Evolutionary conservation across 192 early-diverging fungal genomes (phyloP).

Genomic region (Backusella liffmaniae): DNA sequence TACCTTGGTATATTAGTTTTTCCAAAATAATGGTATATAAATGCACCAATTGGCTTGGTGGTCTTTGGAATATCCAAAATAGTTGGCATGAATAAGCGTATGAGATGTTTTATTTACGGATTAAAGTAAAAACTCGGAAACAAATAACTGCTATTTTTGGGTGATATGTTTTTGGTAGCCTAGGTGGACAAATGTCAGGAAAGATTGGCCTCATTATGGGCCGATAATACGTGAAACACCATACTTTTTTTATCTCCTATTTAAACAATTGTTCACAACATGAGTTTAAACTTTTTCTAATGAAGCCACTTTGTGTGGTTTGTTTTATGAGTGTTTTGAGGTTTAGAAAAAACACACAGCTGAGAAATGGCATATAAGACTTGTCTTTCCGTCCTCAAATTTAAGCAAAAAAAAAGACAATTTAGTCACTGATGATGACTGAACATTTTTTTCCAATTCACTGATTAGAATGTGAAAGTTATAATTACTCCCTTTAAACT

Average conservation of each 20-base stretch:
- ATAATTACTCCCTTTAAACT: background rate
- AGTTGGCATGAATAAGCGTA: background rate
- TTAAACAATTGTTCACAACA: background rate
- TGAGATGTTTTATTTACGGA: background rate
- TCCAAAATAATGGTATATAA: background rate
- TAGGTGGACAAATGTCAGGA: background rate
- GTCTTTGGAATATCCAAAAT: background rate
- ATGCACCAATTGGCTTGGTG: background rate
- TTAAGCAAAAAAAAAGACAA: background rate
- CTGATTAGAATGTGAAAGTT: background rate
- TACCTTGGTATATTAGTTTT: background rate
- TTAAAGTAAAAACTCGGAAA: background rate
- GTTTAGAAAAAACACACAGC: background rate
- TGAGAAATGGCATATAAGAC: background rate
- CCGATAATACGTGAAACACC: background rate
- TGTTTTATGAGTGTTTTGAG: background rate
- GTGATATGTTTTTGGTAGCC: background rate
- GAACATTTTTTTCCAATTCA: background rate
- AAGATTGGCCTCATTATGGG: background rate
- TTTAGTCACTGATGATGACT: background rate
- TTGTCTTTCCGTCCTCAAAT: background rate
- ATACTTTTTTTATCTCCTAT: background rate
- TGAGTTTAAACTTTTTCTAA: conserved; percentile 1
- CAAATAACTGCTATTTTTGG: background rate
- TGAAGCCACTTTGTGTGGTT: background rate